phyloP scores from a whole-genome alignment of 177 flowering plant genomes.

The Telopea speciosissima region DNA sequence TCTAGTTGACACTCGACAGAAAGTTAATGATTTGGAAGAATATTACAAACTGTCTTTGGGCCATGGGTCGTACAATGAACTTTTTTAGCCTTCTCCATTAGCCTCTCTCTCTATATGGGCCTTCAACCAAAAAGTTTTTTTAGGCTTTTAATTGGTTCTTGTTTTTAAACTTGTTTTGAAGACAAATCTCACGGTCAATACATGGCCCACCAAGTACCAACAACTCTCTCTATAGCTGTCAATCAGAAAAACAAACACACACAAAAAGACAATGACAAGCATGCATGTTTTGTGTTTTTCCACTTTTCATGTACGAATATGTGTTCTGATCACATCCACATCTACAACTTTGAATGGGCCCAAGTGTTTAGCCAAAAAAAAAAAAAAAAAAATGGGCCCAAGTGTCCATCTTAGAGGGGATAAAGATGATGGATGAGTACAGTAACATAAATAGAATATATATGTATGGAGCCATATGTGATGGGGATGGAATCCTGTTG shows the following conservation, averaged over 20 bases:
- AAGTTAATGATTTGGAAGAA: no score
- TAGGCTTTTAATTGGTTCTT: no score
- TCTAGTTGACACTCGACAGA: no score
- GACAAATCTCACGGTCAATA: no score
- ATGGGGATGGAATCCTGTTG: neutral
- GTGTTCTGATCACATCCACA: neutral
- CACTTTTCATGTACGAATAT: neutral
- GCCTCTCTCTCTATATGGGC: no score
- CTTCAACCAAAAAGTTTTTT: no score
- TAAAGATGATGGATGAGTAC: neutral
- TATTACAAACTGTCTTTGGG: no score
- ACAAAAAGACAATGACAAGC: neutral
- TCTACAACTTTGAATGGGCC: neutral
- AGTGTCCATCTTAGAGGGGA: neutral
- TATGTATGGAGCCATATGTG: neutral
- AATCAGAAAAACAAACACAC: neutral
- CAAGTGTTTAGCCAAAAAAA: no score
- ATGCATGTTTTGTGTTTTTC: neutral
- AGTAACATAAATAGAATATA: neutral
- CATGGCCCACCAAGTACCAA: no score
- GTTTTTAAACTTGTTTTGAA: no score
- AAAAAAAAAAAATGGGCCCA: neutral
- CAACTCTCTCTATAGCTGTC: neutral
- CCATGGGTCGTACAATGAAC: no score
- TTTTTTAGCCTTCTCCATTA: no score